Conservation (phyloP, 805 yeast genomes). For the Yueomyces sinensis region DNA sequence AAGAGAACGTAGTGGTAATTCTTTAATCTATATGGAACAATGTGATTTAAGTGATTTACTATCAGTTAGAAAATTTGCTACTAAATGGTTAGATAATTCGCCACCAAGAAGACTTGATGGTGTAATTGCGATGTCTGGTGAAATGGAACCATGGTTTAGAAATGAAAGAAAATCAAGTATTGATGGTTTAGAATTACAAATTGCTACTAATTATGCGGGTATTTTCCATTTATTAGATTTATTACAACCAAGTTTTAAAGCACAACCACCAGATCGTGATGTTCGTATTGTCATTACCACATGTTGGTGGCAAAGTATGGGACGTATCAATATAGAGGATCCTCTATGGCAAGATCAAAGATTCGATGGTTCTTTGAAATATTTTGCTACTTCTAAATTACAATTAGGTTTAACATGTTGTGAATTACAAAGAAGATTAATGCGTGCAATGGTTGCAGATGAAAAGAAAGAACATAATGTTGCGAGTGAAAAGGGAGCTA, state of each 20-base stretch:
- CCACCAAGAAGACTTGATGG: slow-evolving; percentile 91
- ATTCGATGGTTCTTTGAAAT: slow-evolving; percentile 59
- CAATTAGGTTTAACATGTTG: slow-evolving; percentile 61
- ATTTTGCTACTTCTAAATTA: slow-evolving; percentile 73
- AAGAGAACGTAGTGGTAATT: slow-evolving; percentile 55
- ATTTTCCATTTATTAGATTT: slow-evolving; percentile 73
- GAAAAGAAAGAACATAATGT: slow-evolving; percentile 13
- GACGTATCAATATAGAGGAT: slow-evolving; percentile 46
- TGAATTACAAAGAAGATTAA: slow-evolving; percentile 60
- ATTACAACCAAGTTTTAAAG: slow-evolving; percentile 68
- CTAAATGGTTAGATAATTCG: slow-evolving; percentile 81
- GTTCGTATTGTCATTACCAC: slow-evolving; percentile 71
- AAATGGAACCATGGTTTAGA: slow-evolving; percentile 53
- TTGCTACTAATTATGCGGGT: slow-evolving; percentile 69
- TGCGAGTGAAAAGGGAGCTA: slow-evolving; percentile 30
- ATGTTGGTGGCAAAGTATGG: slow-evolving; percentile 69
- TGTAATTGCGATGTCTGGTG: slow-evolving; percentile 78
- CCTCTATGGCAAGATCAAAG: slow-evolving; percentile 46
- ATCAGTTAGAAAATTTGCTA: slow-evolving; percentile 79
- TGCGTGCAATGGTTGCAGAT: slow-evolving; percentile 51
- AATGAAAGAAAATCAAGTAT: slow-evolving; percentile 41
- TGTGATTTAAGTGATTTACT: slow-evolving; percentile 67
- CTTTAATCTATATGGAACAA: slow-evolving; percentile 77
- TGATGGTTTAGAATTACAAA: slow-evolving; percentile 82
- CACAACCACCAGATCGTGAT: slow-evolving; percentile 91